These are phyloP conservation scores for Glonium stellatum DNA, from an alignment of 495 filamentous ascomycete species.

Conservation along the genomic window DNA sequence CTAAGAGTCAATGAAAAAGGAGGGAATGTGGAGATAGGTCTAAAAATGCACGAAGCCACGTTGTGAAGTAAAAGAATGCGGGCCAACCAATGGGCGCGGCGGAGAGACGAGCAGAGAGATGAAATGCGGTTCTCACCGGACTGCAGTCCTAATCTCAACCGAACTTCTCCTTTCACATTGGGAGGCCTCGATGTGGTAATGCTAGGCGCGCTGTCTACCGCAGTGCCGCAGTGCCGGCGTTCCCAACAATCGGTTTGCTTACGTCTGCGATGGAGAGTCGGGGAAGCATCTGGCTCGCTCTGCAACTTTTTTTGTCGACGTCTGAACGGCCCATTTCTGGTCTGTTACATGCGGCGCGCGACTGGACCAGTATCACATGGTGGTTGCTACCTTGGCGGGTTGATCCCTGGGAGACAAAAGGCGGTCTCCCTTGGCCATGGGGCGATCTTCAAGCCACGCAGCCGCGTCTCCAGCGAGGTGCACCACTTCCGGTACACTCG, in stretches of 20 bases:
- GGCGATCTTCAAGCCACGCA: constrained; percentile 7
- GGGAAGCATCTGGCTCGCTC: not conserved
- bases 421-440: not conserved
- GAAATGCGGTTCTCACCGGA: not conserved
- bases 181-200: not conserved
- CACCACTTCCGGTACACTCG: not conserved
- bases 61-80: not conserved
- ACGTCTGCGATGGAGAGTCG: not conserved
- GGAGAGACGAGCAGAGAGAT: not conserved
- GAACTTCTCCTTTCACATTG: not conserved
- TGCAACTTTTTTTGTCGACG: not conserved
- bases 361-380: not conserved
- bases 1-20: too few species aligned
- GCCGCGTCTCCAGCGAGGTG: not conserved
- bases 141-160: not conserved
- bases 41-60: not conserved
- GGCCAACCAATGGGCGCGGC: not conserved
- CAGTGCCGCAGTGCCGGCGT: not conserved
- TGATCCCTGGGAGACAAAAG: not conserved
- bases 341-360: not conserved
- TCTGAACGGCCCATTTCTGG: not conserved
- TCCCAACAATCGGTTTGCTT: not conserved
- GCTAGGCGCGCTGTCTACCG: not conserved
- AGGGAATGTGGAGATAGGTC: not conserved
- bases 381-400: not conserved